Evolutionary conservation across 176 grass and related monocot genomes (phyloP), one percentile per base, ranked within the genome.

Genomic region (Leersia perrieri): DNA sequence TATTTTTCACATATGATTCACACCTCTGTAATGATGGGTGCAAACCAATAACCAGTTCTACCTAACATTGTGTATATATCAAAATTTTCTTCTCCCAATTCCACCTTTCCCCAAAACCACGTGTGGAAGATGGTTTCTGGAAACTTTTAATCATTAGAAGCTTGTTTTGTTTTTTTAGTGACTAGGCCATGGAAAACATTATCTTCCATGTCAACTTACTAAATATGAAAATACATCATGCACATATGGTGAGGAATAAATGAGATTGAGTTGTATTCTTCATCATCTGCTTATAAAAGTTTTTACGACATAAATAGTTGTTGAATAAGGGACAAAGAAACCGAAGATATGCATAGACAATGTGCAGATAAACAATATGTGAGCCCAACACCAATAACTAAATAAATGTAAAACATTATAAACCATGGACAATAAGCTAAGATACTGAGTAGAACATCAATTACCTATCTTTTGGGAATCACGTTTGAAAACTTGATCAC

Each of bases 61-160:
- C 12, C 65, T 38, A 38, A 80, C 45, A 57, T 39, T 80, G 33
- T 69, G 64, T 69, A 57, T 69, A 29, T 36, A 68, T 20, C 53
- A 25, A 23, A 25, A 1, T 58, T 58, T 3, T n/a, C 6, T 58
- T 58, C 13, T 25, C 53, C n/a, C 15, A 20, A 14, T 55, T 53
- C 47, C 20, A 58, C 1, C 8, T 25, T 25, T 58, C 22, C 18
- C 53, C 0, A n/a, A 7, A 11, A 2, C n/a, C 0, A 68, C 31
- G 22, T 14, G 13, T 8, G 55, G 20, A 16, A 47, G 76, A 33
- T 79, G 6, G 63, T 28, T 44, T 80, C 20, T 26, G n/a, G 53
- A n/a, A 80, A 8, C 35, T 55, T 33, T 5, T 44, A 55, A 28
- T 22, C 44, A 31, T 7, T 34, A 18, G 11, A 74, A 44, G 60